Conservation (phyloP, 352 stramenopile genomes). For the Globisporangium mamillatum region DNA sequence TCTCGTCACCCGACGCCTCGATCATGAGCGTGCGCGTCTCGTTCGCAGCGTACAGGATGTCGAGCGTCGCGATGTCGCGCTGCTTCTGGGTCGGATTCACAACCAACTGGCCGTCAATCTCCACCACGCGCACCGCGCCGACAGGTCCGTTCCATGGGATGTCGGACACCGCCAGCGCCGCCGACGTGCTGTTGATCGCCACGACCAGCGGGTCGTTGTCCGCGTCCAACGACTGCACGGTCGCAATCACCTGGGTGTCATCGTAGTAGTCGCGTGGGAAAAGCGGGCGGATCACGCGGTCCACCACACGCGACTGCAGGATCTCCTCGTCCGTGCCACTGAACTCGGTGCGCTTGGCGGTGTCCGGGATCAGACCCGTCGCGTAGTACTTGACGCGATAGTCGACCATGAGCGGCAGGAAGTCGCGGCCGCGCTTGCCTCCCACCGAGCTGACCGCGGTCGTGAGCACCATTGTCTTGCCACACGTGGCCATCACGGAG, state of each 20-base stretch:
- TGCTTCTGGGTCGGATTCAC: constrained; percentile 87
- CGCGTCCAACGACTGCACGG: constrained; percentile 84
- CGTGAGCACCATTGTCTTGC: constrained; percentile 84
- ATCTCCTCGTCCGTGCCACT: constrained; percentile 94
- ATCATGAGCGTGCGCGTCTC: constrained; percentile 85
- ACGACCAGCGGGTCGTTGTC: constrained; percentile 86
- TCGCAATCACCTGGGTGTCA: constrained; percentile 94
- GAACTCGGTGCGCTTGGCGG: constrained; percentile 85
- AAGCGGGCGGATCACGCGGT: constrained; percentile 94
- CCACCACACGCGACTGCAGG: constrained; percentile 94
- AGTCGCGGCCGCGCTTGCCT: constrained; percentile 56
- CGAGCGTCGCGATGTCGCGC: constrained; percentile 64
- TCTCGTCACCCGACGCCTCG: constrained; percentile 78
- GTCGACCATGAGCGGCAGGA: constrained; percentile 92
- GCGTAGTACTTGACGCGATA: constrained; percentile 91
- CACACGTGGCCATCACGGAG: constrained; percentile 76
- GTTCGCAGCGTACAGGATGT: constrained; percentile 86
- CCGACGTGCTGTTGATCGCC: constrained; percentile 88
- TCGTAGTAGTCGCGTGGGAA: constrained; percentile 94
- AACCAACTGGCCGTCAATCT: constrained; percentile 86
- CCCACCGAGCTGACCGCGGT: constrained; percentile 70
- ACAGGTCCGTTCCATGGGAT: constrained; percentile 90
- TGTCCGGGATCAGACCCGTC: constrained; percentile 86
- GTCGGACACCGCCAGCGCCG: constrained; percentile 79
- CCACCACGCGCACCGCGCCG: constrained; percentile 85